Evolutionary conservation across 2,329 filamentous ascomycete genomes (phyloP), one percentile per base, ranked within the genome.

Genomic region (Ophiocordyceps camponoti-floridani): DNA sequence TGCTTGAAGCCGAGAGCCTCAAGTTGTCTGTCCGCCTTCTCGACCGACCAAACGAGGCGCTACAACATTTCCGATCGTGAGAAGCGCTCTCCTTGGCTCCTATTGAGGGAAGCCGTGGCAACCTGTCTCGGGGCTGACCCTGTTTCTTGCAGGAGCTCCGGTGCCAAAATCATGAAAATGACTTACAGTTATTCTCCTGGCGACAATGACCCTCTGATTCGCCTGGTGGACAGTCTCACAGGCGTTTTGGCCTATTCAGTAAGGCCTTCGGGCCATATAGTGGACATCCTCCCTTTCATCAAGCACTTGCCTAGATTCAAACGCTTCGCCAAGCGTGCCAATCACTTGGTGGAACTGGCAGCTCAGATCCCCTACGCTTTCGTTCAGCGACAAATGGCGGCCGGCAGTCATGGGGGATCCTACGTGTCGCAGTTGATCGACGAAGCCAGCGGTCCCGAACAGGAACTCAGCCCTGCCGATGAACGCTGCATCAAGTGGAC

Each of bases 111-210:
- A 4, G 40, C 5, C 13, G 19, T 14, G 37, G 16, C 11, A 16
- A 13, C 11, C 26, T 42, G 23, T 23, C 23, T 23, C 23, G 23
- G 5, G 23, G 23, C 23, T 30, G 9, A 12, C 8, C 27, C 27
- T 30, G 28, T 12, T 19, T 14, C 27, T 16, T 9, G 16, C 27
- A 42, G 30, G 7, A 54, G 56, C 51, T 18, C 50, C 4, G 13
- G n/a, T 13, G 44, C 44, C 19, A 42, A 37, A 6, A 42, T 37
- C 14, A 7, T 45, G 18, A 37, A 38, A 12, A 45, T 45, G 16
- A 18, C 54, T 1, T 62, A 61, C 28, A 58, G 58, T 27, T 62
- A 63, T 43, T 50, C 51, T 7, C 53, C 56, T 12, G 54, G 58
- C 16, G 52, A 52, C 16, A 14, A 44, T 2, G 61, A 63, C 33